Conservation (phyloP, 495 filamentous ascomycete species). For the Aspergillus diversus region DNA sequence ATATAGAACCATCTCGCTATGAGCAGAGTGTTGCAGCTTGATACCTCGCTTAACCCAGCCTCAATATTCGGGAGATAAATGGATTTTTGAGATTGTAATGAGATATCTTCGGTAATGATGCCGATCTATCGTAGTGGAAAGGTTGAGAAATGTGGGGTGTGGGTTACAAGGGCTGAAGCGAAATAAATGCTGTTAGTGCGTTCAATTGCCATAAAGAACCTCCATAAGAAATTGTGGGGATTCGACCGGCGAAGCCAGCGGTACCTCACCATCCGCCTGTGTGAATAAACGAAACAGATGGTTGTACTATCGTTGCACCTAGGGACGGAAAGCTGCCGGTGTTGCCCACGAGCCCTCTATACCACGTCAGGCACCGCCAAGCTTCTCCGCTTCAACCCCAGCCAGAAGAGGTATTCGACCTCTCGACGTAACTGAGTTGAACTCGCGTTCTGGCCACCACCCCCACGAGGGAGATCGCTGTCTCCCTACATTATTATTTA, state of each 20-base stretch:
- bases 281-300: neutral
- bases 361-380: slow-evolving; percentile 24
- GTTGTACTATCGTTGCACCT: neutral
- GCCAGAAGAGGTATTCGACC: slow-evolving; percentile 8
- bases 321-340: slow-evolving; percentile 1
- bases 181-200: too few species aligned
- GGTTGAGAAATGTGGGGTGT: too few species aligned
- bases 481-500: slow-evolving; percentile 4
- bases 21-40: neutral
- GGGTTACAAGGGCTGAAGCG: too few species aligned
- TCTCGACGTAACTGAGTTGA: slow-evolving; percentile 10
- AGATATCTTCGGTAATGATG: neutral
- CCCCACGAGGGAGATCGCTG: slow-evolving; percentile 2
- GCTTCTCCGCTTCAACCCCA: slow-evolving; percentile 27
- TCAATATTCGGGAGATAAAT: neutral
- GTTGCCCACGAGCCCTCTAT: neutral
- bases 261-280: too few species aligned
- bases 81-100: neutral
- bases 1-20: neutral
- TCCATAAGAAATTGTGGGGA: too few species aligned
- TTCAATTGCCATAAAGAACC: too few species aligned
- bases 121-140: too few species aligned
- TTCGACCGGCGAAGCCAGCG: too few species aligned
- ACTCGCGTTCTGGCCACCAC: slow-evolving; percentile 8
- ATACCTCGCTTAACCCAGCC: neutral